A percentile compares a stretch with the other conserved stretches of the same genome.
phyloP scores from a whole-genome alignment of 2,329 filamentous ascomycete genomes.

The Teratosphaeria destructans region DNA sequence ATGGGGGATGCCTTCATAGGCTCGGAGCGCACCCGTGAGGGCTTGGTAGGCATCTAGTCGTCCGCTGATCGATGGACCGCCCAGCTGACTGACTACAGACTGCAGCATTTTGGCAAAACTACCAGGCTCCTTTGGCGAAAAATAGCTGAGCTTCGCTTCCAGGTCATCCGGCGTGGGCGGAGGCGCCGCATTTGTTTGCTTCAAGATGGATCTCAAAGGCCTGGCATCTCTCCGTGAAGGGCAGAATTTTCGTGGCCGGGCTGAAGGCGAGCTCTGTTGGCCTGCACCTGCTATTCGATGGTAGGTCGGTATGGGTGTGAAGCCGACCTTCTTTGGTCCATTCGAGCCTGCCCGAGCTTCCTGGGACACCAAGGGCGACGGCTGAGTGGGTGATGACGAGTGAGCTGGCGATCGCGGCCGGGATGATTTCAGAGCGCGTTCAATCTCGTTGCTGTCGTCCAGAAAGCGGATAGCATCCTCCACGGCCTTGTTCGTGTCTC shows the following conservation, averaged over 20 bases:
- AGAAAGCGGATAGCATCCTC: constrained; percentile 36
- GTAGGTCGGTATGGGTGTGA: constrained; percentile 49
- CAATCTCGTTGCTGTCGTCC: constrained; percentile 25
- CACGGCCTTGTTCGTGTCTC: constrained; percentile 30
- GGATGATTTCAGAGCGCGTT: background rate
- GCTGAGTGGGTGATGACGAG: background rate
- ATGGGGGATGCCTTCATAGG: constrained; percentile 74
- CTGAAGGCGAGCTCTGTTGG: constrained; percentile 32
- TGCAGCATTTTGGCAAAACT: constrained; percentile 73
- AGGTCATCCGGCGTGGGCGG: constrained; percentile 28
- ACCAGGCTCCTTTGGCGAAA: constrained; percentile 39
- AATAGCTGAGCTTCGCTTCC: constrained; percentile 30
- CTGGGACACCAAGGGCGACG: background rate
- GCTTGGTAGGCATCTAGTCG: constrained; percentile 80
- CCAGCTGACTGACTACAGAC: constrained; percentile 71
- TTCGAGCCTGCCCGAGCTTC: constrained; percentile 23
- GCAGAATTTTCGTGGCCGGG: constrained; percentile 25
- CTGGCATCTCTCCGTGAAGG: constrained; percentile 43
- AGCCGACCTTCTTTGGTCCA: constrained; percentile 49
- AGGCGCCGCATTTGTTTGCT: constrained; percentile 44
- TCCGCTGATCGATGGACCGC: constrained; percentile 58
- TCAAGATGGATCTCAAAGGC: constrained; percentile 69
- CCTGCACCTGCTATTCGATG: constrained; percentile 20
- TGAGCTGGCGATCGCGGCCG: background rate
- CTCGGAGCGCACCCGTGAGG: constrained; percentile 63